These are phyloP conservation scores for Nitzschia sp. DNA, from an alignment of 108 stramenopile genomes.

Conservation along the genomic window DNA sequence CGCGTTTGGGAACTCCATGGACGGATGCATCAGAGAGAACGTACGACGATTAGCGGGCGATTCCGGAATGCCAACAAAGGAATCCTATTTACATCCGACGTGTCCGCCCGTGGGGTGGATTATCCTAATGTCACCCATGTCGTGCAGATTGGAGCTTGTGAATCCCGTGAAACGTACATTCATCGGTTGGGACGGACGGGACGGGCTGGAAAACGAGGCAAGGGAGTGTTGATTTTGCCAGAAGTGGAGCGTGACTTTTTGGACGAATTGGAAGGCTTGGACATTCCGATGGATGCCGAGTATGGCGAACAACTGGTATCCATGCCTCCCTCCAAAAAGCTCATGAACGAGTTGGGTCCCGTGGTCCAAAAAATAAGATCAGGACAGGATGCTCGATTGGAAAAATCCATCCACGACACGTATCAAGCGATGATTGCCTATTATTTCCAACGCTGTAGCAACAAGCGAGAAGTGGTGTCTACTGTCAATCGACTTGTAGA, in stretches of 20 bases:
- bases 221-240: slow-evolving; percentile 69
- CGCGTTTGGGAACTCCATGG: slow-evolving; percentile 89
- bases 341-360: slow-evolving; percentile 33
- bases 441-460: slow-evolving; percentile 30
- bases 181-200: slow-evolving; percentile 97
- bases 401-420: slow-evolving; percentile 22
- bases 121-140: slow-evolving; percentile 61
- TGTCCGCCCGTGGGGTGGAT: slow-evolving; percentile 92
- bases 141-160: slow-evolving; percentile 72
- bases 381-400: slow-evolving; percentile 21
- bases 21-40: slow-evolving; percentile 80
- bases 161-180: slow-evolving; percentile 84
- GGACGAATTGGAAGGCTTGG: slow-evolving; percentile 27
- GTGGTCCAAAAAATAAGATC: slow-evolving; percentile 19
- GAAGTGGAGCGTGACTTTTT: slow-evolving; percentile 30
- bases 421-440: slow-evolving; percentile 37
- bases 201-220: slow-evolving; percentile 78
- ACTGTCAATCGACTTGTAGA: slow-evolving; percentile 25
- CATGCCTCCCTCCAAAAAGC: slow-evolving; percentile 4
- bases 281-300: slow-evolving; percentile 3
- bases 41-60: slow-evolving; percentile 63
- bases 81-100: slow-evolving; percentile 88
- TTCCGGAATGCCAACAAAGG: slow-evolving; percentile 60
- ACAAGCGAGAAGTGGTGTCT: slow-evolving; percentile 2
- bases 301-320: slow-evolving; percentile 4